These are phyloP conservation scores for Hyphodiscus sp. DNA, from an alignment of 2,329 filamentous ascomycete species.

Conservation along the genomic window DNA sequence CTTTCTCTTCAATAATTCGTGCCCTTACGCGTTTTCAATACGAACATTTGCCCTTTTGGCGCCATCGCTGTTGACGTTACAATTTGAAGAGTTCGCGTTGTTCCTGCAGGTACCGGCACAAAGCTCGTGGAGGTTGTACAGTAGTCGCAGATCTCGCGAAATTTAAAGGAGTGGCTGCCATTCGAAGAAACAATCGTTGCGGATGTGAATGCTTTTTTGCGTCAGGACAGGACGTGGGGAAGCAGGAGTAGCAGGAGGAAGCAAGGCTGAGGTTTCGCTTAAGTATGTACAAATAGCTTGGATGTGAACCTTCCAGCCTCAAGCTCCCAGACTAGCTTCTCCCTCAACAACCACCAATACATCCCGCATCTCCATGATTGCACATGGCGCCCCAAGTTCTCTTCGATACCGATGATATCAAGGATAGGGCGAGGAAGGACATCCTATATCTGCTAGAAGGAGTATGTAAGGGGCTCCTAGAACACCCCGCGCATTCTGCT, in stretches of 20 bases:
- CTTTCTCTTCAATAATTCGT: slow-evolving; percentile 68
- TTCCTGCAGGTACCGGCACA: slow-evolving; percentile 11
- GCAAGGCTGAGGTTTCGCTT: background rate
- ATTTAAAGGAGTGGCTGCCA: slow-evolving; percentile 23
- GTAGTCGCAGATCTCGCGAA: slow-evolving; percentile 25
- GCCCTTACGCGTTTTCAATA: slow-evolving; percentile 84
- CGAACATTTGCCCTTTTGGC: slow-evolving; percentile 46
- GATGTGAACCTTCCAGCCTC: background rate
- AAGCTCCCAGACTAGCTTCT: too few species aligned
- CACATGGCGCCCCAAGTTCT: slow-evolving; percentile 63
- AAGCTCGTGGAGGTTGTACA: background rate
- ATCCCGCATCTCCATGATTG: slow-evolving; percentile 43
- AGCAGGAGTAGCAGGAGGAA: background rate
- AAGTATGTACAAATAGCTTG: too few species aligned
- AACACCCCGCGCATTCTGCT: slow-evolving; percentile 14
- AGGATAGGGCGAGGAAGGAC: slow-evolving; percentile 78
- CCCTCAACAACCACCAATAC: slow-evolving; percentile 1
- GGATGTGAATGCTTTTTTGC: slow-evolving; percentile 5
- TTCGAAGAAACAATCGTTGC: slow-evolving; percentile 19
- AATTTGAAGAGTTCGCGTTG: slow-evolving; percentile 15
- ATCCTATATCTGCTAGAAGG: slow-evolving; percentile 87
- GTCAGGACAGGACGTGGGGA: background rate
- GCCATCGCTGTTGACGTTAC: slow-evolving; percentile 25
- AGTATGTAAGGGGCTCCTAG: slow-evolving; percentile 56
- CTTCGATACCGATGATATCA: slow-evolving; percentile 71